Base-by-base conservation (phyloP, 208 protist species). In the Trypanosoma mega region DNA sequence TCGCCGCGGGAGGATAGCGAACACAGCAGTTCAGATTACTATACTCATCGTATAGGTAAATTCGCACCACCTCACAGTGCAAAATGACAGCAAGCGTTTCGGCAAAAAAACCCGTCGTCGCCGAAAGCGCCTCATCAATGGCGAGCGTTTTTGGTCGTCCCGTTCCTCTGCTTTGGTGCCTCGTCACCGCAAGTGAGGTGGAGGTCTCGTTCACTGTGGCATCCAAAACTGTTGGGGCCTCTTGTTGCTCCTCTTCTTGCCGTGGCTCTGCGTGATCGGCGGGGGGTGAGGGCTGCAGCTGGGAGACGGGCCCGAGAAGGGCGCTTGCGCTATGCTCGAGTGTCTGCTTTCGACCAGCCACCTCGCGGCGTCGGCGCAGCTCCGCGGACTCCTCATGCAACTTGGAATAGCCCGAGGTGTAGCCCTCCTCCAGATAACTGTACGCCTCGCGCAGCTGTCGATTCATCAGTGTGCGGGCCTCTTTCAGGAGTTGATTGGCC, bases 21-120 rank as follows among this genome's bases (percentile, higher is more conserved):
- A 81, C 77, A 45, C 74, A 80, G 49, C 81, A 90, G 44, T 82
- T 72, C 30, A 96, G 52, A 50, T 87, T 84, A 1, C 60, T 54
- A 68, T 92, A 64, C 14, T 78, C 69, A 55, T 96, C 90, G 61
- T 87, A 93, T 14, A 96, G 58, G 53, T 93, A 96, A 18, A 96
- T 67, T 43, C 90, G 81, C n/a, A 96, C 90, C 16, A 83, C 76
- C 57, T 92, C 82, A 64, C 90, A 96, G 29, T 64, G 64, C 21
- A 96, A 72, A 18, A 90, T 57, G 0, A 76, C 72, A n/a, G 90
- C 87, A 20, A 93, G 49, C 0, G 80, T 84, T 56, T 96, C 86
- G 1, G 90, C 81, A 55, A 92, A 83, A 16, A 94, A 75, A 41
- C 70, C 71, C 7, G 80, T 69, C 11, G 73, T 80, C 29, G 56